These are phyloP conservation scores for Plasmodium ovale DNA, from an alignment of 169 alveolate species.

Conservation along the genomic window DNA sequence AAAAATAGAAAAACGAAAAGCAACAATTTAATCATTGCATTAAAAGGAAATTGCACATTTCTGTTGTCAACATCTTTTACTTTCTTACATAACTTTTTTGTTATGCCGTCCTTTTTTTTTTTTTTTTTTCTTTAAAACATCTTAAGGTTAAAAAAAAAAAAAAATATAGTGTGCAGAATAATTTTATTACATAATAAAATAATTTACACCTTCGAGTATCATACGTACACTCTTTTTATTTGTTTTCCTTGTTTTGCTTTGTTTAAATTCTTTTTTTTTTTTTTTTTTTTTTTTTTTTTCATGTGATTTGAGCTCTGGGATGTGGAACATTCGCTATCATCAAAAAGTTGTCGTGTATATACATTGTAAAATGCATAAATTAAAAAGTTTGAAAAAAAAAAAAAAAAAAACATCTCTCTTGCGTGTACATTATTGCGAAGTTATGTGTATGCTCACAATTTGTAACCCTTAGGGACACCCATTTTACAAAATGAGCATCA, in stretches of 20 bases:
- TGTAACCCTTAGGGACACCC: not conserved
- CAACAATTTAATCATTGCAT: conserved; percentile 1
- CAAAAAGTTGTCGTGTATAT: conserved; percentile 28
- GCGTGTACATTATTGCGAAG: not conserved
- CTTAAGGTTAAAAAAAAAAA: not conserved
- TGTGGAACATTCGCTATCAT: not conserved
- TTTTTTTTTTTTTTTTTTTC: conserved; percentile 20
- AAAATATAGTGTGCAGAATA: not conserved
- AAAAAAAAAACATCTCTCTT: not conserved
- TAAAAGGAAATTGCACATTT: conserved; percentile 33
- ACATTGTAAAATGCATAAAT: conserved; percentile 10
- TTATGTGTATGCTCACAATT: not conserved
- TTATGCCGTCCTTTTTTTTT: not conserved
- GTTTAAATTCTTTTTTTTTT: no score
- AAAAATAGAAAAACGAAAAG: not conserved
- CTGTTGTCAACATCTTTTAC: conserved; percentile 22
- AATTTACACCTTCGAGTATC: not conserved
- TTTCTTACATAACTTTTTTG: not conserved
- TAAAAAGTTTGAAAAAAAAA: not conserved
- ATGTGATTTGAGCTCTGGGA: not conserved
- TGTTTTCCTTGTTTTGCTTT: not conserved
- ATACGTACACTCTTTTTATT: conserved; percentile 1
- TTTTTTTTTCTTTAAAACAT: conserved; percentile 9
- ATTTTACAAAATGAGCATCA: no score
- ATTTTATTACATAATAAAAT: conserved; percentile 20